Base-by-base conservation (phyloP, 1,139 yeast species). In the Geotrichum klebahnii region DNA sequence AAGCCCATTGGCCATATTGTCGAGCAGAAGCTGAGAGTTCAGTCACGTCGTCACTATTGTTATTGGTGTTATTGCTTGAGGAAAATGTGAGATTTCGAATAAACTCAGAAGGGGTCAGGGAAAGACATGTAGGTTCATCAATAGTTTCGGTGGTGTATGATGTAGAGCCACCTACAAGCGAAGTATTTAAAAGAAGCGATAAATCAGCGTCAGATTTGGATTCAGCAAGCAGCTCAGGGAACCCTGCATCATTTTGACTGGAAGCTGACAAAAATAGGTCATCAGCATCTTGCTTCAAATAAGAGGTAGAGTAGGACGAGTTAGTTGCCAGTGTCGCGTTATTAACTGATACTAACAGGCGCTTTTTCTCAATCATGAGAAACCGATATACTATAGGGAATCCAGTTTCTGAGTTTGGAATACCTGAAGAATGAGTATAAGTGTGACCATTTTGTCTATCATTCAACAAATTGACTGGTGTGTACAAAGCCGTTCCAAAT, bases 341-440 rank as follows among this genome's bases (percentile, higher is more conserved):
- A 44, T 44, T 57, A 51, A 57, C 35, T 50, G 61, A 53, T 0
- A 63, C 54, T 14, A 72, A 31, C 23, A 78, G 62, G 51, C 90
- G 65, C 45, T 70, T 72, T 32, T 69, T 65, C 19, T 68, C 65
- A 0, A 58, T 59, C 44, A 73, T 71, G n/a, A 83, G 63, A 50
- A 82, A 74, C 1, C 68, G 54, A 2, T 67, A 58, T 19, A 76
- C 57, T 0, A 76, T 67, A 0, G 86, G 85, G 59, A 68, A 69
- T 2, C 71, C 68, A 20, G 44, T 48, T 12, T 44, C 35, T 1
- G 29, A 9, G 32, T 51, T 44, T 5, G 54, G 37, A 4, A 58
- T 46, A 4, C 33, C 42, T 9, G 63, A 64, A 14, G 54, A 29
- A 3, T 53, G 50, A 24, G 55, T 51, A 45, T 49, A 62, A 1